Evolutionary conservation across 225 moss, liverwort and hornwort species (phyloP), one percentile per base, ranked within the genome.

Genomic region (Physcomitrellopsis africana): DNA sequence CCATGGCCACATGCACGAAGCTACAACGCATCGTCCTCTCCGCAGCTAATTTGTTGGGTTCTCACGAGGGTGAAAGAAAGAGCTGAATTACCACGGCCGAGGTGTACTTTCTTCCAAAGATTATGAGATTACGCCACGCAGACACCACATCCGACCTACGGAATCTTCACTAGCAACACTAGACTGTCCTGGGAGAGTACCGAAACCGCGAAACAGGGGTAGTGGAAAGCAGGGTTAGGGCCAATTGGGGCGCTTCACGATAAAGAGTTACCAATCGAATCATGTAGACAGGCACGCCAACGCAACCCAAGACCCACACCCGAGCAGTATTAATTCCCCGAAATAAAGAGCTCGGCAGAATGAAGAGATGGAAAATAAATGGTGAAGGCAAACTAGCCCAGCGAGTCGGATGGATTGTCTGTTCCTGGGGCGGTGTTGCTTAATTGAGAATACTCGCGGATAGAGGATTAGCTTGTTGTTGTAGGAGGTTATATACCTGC

Each of bases 151-250:
- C 32, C 32, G 2, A 37, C 32, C 32, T 37, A 57, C 10, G 51
- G 72, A 80, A 76, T 64, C 76, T 72, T 72, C 72, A 60, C 64
- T 23, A 55, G 49, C 72, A 32, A 23, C 51, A 43, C 32, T 41
- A 45, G 52, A 69, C 18, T 37, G 32, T 37, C 32, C 32, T 37
- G 32, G 32, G 4, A 37, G 7, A 26, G 43, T 8, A 29, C 22
- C 19, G 19, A 19, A 71, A 56, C 54, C 61, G 63, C 49, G 55
- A 19, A 47, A 51, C 4, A 42, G n/a, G 10, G 41, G 43, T 42
- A 20, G 46, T 64, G 16, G 9, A 44, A 58, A 78, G 45, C 74
- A 78, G 58, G 64, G 29, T 51, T 53, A 32, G 27, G 23, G 72
- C 37, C 51, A 68, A 72, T 68, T 76, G 63, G 44, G 41, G 63